Evolutionary conservation across 257 asterid genomes (phyloP), one percentile per base, ranked within the genome.

Genomic region (Vinca minor): DNA sequence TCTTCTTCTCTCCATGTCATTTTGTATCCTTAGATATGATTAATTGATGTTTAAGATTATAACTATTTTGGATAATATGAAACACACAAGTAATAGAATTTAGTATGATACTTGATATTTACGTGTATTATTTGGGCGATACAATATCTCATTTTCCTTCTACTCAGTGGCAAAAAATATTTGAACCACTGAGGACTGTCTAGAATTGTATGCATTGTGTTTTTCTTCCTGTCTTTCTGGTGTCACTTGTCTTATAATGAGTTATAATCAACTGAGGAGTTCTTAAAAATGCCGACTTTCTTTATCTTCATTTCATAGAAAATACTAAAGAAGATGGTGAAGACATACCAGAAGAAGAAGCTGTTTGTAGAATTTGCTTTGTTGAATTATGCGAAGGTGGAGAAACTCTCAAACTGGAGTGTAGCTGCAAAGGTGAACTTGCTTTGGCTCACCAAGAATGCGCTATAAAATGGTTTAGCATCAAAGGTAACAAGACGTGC

Each of bases 401-500:
- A 25, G 95, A 91, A 76, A 91, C 98, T 2, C 85, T 91, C 14
- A 91, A 88, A 82, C 59, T 88, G 95, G 98, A 91, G 63, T 91
- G 98, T 49, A 88, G 89, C 78, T 88, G 98, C 94, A 91, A 81
- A 79, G 98, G 96, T 11, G 95, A 88, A 74, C 95, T 88, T 23
- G 90, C 94, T 59, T 67, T 88, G 77, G 96, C 96, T 70, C 98
- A 91, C 81, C 83, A 76, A 81, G 95, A 88, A 65, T 91, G 98
- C 72, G 98, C 96, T 3, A 23, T 88, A 20, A 91, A 88, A 83
- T 91, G 96, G 98, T 91, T 91, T 70, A 73, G 88, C 71, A 84
- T 91, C 63, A 88, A 91, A 80, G 98, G 98, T 26, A 91, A 88
- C 87, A 91, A 80, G 76, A 88, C 87, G 1, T 91, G 98, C 65